Conservation (phyloP, 352 stramenopile genomes). For the Phytophthora sp. region DNA sequence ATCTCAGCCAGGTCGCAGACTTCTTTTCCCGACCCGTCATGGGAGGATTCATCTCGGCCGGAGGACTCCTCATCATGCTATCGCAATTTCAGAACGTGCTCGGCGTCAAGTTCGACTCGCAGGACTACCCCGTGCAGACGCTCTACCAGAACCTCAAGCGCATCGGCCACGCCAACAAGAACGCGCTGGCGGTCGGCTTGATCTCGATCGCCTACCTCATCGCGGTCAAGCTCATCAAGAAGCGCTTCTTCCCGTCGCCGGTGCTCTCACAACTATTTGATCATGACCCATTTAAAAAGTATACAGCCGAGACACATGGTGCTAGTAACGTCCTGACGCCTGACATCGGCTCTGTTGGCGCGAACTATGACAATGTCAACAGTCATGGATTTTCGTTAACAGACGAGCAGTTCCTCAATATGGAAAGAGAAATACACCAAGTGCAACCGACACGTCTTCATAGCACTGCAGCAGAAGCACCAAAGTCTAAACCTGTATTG, state of each 20-base stretch:
- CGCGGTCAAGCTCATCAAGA: constrained; percentile 27
- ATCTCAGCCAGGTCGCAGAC: constrained; percentile 83
- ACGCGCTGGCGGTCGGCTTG: constrained; percentile 59
- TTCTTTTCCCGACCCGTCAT: constrained; percentile 91
- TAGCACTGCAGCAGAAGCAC: neutral
- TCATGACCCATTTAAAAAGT: too few species aligned
- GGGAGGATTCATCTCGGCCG: constrained; percentile 89
- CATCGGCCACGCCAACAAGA: constrained; percentile 68
- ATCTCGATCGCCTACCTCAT: constrained; percentile 28
- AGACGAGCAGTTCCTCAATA: constrained; percentile 40
- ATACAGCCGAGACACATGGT: too few species aligned
- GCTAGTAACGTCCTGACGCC: too few species aligned
- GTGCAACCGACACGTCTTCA: constrained; percentile 7
- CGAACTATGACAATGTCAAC: too few species aligned
- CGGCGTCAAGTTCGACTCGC: constrained; percentile 55
- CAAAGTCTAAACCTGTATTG: constrained; percentile 1
- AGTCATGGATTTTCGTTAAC: constrained; percentile 47
- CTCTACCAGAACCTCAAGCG: constrained; percentile 55
- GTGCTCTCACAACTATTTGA: constrained; percentile 20
- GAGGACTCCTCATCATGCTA: constrained; percentile 90
- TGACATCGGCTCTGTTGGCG: too few species aligned
- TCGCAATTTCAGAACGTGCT: constrained; percentile 87
- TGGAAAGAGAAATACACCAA: constrained; percentile 8
- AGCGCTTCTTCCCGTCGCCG: constrained; percentile 22
- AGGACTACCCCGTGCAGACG: constrained; percentile 52